A percentile compares a stretch with the other conserved stretches of the same genome.
These are phyloP conservation scores for Malassezia vespertilionis DNA, from an alignment of 1,284 basidiomycete species.

Conservation along the genomic window DNA sequence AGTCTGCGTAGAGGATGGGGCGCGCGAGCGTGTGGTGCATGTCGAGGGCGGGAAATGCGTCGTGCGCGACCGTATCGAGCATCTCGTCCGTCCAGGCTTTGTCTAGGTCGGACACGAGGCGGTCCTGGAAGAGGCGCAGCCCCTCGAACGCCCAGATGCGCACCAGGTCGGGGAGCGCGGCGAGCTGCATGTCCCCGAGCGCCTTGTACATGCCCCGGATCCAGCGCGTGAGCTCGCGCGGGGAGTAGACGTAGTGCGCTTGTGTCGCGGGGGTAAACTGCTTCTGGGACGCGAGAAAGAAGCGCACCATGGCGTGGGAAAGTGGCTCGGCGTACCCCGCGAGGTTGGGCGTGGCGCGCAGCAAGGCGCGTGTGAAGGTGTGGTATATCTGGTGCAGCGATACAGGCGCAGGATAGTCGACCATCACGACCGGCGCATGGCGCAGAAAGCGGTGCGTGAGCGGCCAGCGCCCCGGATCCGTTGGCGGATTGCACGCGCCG, in stretches of 20 bases:
- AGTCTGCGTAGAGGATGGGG: conserved; percentile 95
- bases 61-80: conserved; percentile 71
- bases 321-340: conserved; percentile 86
- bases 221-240: conserved; percentile 97
- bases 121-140: conserved; percentile 91
- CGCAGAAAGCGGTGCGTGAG: conserved; percentile 92
- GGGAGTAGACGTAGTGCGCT: conserved; percentile 98
- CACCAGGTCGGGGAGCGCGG: conserved; percentile 76
- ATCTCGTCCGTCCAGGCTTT: conserved; percentile 77
- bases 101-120: conserved; percentile 58
- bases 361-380: conserved; percentile 90
- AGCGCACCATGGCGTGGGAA: conserved; percentile 92
- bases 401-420: conserved; percentile 93
- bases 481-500: conserved; percentile 97
- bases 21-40: conserved; percentile 61
- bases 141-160: conserved; percentile 98
- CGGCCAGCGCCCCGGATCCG: conserved; percentile 98
- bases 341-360: conserved; percentile 89
- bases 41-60: conserved; percentile 85
- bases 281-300: conserved; percentile 87
- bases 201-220: conserved; percentile 94
- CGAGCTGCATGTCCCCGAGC: conserved; percentile 74
- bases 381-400: conserved; percentile 98
- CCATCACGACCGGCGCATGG: conserved; percentile 98
- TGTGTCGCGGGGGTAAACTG: conserved; percentile 90